Conservation (phyloP, 2,329 filamentous ascomycete genomes). For the Talaromyces sp. region DNA sequence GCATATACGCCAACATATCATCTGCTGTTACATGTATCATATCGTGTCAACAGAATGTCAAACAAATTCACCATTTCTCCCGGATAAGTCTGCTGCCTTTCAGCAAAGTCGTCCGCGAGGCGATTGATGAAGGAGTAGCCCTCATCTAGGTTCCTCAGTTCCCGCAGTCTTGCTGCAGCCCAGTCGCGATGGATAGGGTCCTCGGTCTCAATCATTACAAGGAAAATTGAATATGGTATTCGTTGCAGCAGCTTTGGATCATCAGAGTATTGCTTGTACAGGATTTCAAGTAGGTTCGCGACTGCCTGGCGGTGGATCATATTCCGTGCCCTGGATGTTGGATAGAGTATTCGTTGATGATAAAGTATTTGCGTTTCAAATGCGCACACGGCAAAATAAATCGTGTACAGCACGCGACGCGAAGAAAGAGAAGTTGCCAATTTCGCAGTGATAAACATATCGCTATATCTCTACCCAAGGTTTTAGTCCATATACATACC, state of each 20-base stretch:
- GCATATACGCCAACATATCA: not conserved
- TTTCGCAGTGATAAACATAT: slow-evolving; percentile 31
- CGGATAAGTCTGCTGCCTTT: not conserved
- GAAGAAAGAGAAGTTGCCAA: slow-evolving; percentile 23
- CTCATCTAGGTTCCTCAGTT: slow-evolving; percentile 23
- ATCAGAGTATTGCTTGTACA: slow-evolving; percentile 24
- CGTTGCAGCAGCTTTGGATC: slow-evolving; percentile 27
- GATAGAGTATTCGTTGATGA: slow-evolving; percentile 26
- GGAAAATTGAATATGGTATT: slow-evolving; percentile 28
- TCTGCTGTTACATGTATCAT: not conserved
- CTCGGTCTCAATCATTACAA: slow-evolving; percentile 28
- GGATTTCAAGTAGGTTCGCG: slow-evolving; percentile 26
- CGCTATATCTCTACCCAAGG: slow-evolving; percentile 26
- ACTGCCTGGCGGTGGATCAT: slow-evolving; percentile 23
- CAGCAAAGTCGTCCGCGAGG: not conserved
- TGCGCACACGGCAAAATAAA: slow-evolving; percentile 28
- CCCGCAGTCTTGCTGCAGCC: slow-evolving; percentile 25
- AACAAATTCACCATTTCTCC: not conserved
- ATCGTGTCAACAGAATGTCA: not conserved
- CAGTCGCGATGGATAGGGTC: slow-evolving; percentile 24
- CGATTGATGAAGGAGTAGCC: slow-evolving; percentile 17
- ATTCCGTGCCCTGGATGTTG: slow-evolving; percentile 12
- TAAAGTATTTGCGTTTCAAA: slow-evolving; percentile 29
- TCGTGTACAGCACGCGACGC: slow-evolving; percentile 29
- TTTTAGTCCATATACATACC: not conserved